These are phyloP conservation scores for Diaporthe capsici DNA, from an alignment of 2,329 filamentous ascomycete species.

Conservation along the genomic window DNA sequence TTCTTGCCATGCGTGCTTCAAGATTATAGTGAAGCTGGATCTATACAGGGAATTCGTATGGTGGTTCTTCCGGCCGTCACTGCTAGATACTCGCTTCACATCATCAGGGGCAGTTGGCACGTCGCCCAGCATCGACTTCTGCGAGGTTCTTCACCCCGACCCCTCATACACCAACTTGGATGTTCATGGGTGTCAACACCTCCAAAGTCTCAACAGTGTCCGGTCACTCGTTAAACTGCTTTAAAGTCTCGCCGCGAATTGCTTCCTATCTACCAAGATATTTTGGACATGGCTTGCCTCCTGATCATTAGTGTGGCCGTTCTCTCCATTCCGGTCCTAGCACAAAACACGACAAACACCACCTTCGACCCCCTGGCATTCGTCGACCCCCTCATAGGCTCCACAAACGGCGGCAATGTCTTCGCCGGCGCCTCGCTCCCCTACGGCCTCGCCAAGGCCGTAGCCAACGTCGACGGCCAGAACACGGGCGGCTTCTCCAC, in stretches of 20 bases:
- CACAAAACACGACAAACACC: slow-evolving; percentile 23
- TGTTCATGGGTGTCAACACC: not conserved
- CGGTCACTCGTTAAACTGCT: not conserved
- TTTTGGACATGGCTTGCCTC: not conserved
- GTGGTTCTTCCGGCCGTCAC: too few species aligned
- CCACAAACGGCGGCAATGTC: slow-evolving; percentile 69
- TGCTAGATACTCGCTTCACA: not conserved
- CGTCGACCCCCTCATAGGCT: slow-evolving; percentile 67
- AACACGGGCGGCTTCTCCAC: slow-evolving; percentile 62
- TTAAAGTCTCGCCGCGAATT: too few species aligned
- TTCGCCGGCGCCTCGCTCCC: slow-evolving; percentile 69
- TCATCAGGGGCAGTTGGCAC: too few species aligned
- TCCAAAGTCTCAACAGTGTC: not conserved
- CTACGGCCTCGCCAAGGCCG: slow-evolving; percentile 70
- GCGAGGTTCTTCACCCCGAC: not conserved
- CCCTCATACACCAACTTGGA: not conserved
- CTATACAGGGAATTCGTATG: not conserved
- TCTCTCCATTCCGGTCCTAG: not conserved
- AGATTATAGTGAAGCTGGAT: not conserved
- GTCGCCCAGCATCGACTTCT: not conserved
- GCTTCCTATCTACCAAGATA: not conserved
- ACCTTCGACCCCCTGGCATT: slow-evolving; percentile 46
- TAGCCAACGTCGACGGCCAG: slow-evolving; percentile 64
- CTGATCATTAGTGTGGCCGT: not conserved
- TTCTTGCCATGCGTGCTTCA: not conserved